A percentile compares a stretch with the other conserved stretches of the same genome.
Evolutionary conservation across 1,284 basidiomycete species (phyloP).

Genomic region (Sanguinoderma infundibulare): DNA sequence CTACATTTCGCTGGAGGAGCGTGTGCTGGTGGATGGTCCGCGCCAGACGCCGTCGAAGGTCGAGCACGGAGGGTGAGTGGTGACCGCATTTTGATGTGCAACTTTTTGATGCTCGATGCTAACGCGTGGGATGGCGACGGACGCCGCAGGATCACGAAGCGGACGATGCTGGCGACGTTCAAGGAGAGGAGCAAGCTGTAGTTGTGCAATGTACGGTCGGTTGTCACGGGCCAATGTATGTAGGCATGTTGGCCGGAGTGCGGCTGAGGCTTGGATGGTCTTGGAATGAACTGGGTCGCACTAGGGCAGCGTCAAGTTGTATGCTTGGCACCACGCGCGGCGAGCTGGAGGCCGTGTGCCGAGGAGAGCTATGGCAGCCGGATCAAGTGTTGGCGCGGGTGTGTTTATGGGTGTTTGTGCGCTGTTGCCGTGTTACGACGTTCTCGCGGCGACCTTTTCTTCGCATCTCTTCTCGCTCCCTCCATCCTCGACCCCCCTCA

Average conservation of each 20-base stretch:
- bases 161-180: constrained; percentile 72
- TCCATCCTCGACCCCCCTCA: constrained; percentile 30
- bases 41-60: constrained; percentile 68
- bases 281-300: constrained; percentile 9
- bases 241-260: background rate
- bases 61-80: constrained; percentile 75
- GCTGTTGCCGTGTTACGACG: constrained; percentile 24
- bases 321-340: background rate
- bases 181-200: constrained; percentile 65
- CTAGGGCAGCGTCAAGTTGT: no score
- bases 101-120: constrained; percentile 14
- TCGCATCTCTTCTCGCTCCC: constrained; percentile 24
- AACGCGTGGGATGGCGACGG: constrained; percentile 11
- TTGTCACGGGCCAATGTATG: background rate
- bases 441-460: constrained; percentile 22
- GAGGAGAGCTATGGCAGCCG: constrained; percentile 1
- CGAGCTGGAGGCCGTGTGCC: constrained; percentile 1
- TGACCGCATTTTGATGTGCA: background rate
- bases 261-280: background rate
- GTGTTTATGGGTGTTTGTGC: constrained; percentile 26
- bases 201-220: constrained; percentile 1
- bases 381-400: constrained; percentile 13
- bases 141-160: constrained; percentile 71
- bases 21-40: constrained; percentile 55
- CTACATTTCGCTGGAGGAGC: constrained; percentile 69